Evolutionary conservation across 164 flowering plant genomes (phyloP), one percentile per base, ranked within the genome.

Genomic region (Chimonanthus praecox): DNA sequence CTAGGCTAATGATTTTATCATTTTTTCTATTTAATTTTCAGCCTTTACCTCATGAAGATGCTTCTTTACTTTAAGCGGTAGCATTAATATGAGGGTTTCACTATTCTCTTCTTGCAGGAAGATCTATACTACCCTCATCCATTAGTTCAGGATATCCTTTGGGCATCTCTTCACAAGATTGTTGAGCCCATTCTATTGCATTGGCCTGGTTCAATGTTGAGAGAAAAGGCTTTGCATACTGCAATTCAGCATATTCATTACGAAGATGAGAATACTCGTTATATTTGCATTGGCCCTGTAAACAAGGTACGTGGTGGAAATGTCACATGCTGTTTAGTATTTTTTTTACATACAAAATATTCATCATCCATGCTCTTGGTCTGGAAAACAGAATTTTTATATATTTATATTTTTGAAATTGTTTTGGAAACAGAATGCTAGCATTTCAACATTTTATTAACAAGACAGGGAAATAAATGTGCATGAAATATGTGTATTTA

Each of bases 111-210:
- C 44, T 58, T 72, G 71, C 80, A 83, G 85, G 85, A 83, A 65
- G 85, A 83, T 63, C 80, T 83, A 13, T 83, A 80, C 73, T 81
- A 80, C 76, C 82, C 83, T 15, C 85, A 83, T 74, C 82, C 85
- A 54, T 67, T 77, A 20, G 44, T 81, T 16, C 85, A 81, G 46
- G 83, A 83, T 47, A 67, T 79, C 47, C 60, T 81, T 11, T 83
- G 85, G 85, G 84, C 67, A 60, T 62, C 68, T 65, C 79, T 83
- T 71, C 77, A 83, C 68, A 70, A 77, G 13, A 54, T 77, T 44
- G 76, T 11, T 48, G 85, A 83, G 77, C 85, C 85, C 48, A 18
- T 83, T 71, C 67, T 83, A 1, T 75, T 11, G 71, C 67, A 60
- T 5, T 83, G 85, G 85, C 85, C 85, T 21, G 78, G 67, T n/a